These are phyloP conservation scores for Trichoderma aggressivum DNA, from an alignment of 2,329 filamentous ascomycete genomes.

Conservation along the genomic window DNA sequence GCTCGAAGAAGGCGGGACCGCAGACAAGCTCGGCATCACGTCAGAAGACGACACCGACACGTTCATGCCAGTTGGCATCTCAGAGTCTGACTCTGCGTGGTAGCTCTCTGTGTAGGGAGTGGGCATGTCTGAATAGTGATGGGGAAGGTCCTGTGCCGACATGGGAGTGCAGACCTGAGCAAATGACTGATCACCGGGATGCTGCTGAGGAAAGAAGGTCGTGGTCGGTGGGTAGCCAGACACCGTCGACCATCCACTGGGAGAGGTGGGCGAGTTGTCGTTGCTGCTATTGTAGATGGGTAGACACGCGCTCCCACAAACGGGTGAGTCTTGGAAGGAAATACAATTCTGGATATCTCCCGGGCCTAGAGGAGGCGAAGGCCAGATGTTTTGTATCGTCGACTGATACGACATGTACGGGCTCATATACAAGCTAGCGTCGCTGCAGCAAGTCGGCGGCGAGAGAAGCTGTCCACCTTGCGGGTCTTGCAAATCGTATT, in stretches of 20 bases:
- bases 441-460: conserved; percentile 20
- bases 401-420: conserved; percentile 11
- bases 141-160: conserved; percentile 24
- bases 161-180: conserved; percentile 28
- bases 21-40: conserved; percentile 19
- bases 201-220: conserved; percentile 22
- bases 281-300: conserved; percentile 26
- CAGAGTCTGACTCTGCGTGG: conserved; percentile 21
- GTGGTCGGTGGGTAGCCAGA: conserved; percentile 23
- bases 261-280: conserved; percentile 30
- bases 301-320: conserved; percentile 24
- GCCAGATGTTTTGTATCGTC: conserved; percentile 29
- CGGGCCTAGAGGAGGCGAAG: conserved; percentile 37
- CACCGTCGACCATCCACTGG: conserved; percentile 34
- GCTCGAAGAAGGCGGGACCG: conserved; percentile 17
- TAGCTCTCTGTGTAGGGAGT: conserved; percentile 23
- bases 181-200: conserved; percentile 20
- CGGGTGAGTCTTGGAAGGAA: conserved; percentile 35
- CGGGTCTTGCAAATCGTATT: neutral
- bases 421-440: conserved; percentile 16
- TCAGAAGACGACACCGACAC: conserved; percentile 17
- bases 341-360: conserved; percentile 38
- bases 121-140: conserved; percentile 21
- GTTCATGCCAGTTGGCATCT: conserved; percentile 22
- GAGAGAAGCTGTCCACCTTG: conserved; percentile 4